A percentile compares a stretch with the other conserved stretches of the same genome.
These are phyloP conservation scores for Umbelopsis vinacea DNA, from an alignment of 192 early-diverging fungal genomes.

Conservation along the genomic window DNA sequence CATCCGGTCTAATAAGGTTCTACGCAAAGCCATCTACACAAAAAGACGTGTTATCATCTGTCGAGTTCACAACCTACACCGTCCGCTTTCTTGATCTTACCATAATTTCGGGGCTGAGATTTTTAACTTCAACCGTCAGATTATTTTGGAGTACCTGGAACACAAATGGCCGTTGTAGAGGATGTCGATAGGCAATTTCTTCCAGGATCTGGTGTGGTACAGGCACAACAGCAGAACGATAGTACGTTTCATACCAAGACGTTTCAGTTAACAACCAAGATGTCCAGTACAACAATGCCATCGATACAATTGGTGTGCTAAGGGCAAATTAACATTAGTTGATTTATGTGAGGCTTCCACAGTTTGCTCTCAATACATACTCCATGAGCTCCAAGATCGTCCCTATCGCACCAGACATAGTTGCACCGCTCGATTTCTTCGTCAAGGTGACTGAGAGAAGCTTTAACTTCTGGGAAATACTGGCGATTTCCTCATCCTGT, in stretches of 20 bases:
- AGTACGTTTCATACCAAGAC: conserved; percentile 74
- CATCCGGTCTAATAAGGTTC: conserved; percentile 70
- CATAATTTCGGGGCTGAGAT: conserved; percentile 64
- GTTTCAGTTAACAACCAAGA: conserved; percentile 64
- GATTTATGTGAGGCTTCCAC: neutral
- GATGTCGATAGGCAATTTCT: conserved; percentile 76
- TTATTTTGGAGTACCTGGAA: conserved; percentile 65
- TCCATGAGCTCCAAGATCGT: conserved; percentile 20
- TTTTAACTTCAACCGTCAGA: conserved; percentile 57
- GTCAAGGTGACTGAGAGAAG: neutral
- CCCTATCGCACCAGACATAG: conserved; percentile 25
- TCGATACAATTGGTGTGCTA: conserved; percentile 59
- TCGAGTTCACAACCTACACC: neutral
- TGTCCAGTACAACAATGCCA: conserved; percentile 67
- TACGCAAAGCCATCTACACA: conserved; percentile 65
- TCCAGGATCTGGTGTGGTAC: conserved; percentile 69
- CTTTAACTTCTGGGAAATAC: conserved; percentile 5
- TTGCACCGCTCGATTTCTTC: conserved; percentile 20
- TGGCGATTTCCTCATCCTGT: neutral
- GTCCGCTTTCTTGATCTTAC: conserved; percentile 39
- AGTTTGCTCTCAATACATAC: neutral
- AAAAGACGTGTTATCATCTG: neutral
- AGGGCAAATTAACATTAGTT: neutral
- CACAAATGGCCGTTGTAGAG: conserved; percentile 66
- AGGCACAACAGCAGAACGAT: conserved; percentile 62